Base-by-base conservation (phyloP, 129 eudicot species). In the Cynara cardunculus region DNA sequence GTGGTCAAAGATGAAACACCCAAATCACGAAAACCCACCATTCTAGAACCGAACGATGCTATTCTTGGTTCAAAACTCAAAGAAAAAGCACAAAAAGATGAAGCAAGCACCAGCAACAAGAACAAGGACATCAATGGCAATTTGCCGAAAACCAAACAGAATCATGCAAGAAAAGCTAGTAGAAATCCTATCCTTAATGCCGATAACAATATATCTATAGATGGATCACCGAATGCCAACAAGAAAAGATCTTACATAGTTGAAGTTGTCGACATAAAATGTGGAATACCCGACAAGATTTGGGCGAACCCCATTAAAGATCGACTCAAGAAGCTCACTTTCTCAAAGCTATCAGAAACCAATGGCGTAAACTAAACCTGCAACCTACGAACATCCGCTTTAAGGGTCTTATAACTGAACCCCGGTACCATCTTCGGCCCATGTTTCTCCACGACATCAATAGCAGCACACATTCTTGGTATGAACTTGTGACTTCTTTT, bases 391-490 rank as follows among this genome's bases (percentile, higher is more conserved):
- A 67, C 61, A 10, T 83, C 86, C 2, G 82, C 83, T 84, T 93
- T 89, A 69, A 89, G 76, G 73, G 86, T 85, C 78, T 76, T 85
- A 83, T 89, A 91, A 32, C 87, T 72, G 32, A 87, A 89, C 73
- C 89, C 78, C 3, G 93, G 76, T 49, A 79, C 44, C 79, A 83
- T 7, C 30, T 78, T 88, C 35, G 87, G 87, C 78, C 84, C 94
- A 11, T 85, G 74, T 37, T 24, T 83, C 74, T 88, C 90, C 2
- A 65, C 86, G 27, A 93, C 86, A 28, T 93, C 93, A 31, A 91
- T 89, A 39, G 85, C 83, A 25, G 94, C 87, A 69, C 98, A 93
- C 77, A 89, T 88, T 65, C 82, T 93, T 19, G 94, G 91, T 69
- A 93, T 3, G 66, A 86, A 85, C 73, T 82, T 91, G 81, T 76